Percentiles rank a stretch among this genome's conserved stretches.
Evolutionary conservation across 345 rosid genomes (phyloP).

Genomic region (Populus ilicifolia): DNA sequence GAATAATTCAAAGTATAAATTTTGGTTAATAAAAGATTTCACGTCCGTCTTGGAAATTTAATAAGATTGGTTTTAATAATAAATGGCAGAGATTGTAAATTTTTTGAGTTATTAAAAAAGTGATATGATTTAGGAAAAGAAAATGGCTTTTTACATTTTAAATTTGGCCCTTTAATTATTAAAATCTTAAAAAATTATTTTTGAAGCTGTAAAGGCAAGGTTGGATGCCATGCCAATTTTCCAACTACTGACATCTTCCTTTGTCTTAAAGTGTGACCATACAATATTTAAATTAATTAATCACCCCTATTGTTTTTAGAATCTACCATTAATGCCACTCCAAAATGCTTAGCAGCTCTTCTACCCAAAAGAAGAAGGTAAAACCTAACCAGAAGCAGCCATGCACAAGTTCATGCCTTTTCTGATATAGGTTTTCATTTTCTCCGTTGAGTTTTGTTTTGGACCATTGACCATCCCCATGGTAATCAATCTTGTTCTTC

Average conservation of each 20-base stretch:
- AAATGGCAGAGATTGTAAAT: slow-evolving; percentile 26
- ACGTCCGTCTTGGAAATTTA: slow-evolving; percentile 87
- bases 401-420: background rate
- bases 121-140: slow-evolving; percentile 23
- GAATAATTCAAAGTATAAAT: slow-evolving; percentile 67
- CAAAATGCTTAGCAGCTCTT: background rate
- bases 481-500: background rate
- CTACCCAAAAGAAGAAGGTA: background rate
- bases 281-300: slow-evolving; percentile 2
- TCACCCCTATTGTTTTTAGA: slow-evolving; percentile 20
- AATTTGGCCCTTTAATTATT: slow-evolving; percentile 22
- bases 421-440: background rate
- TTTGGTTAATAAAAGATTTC: slow-evolving; percentile 85
- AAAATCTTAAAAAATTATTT: slow-evolving; percentile 18
- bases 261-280: slow-evolving; percentile 51
- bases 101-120: slow-evolving; percentile 6
- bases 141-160: slow-evolving; percentile 26
- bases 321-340: slow-evolving; percentile 39
- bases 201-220: slow-evolving; percentile 59
- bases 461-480: background rate
- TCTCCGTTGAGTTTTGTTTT: background rate
- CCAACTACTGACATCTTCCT: slow-evolving; percentile 61
- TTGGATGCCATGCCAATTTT: slow-evolving; percentile 47
- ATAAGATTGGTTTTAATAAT: slow-evolving; percentile 28
- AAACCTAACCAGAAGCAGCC: background rate